phyloP scores from a whole-genome alignment of 1,284 basidiomycete genomes.

The Coniferiporia weirii region DNA sequence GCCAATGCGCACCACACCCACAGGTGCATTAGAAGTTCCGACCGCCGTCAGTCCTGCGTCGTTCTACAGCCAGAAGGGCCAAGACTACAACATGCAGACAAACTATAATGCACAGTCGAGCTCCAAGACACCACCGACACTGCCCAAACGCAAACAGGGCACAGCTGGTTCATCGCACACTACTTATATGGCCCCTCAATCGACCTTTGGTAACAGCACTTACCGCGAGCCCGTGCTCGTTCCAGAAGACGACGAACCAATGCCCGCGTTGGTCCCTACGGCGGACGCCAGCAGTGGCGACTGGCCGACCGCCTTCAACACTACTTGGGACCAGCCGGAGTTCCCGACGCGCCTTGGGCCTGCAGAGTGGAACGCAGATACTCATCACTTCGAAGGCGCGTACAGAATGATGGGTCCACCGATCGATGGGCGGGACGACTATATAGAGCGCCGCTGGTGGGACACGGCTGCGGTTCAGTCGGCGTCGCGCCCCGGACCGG shows the following conservation, averaged over 20 bases:
- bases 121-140: slow-evolving; percentile 14
- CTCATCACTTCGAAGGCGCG: slow-evolving; percentile 4
- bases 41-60: neutral
- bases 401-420: neutral
- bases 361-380: slow-evolving; percentile 13
- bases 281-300: slow-evolving; percentile 10
- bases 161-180: slow-evolving; percentile 29
- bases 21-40: neutral
- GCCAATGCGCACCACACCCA: neutral
- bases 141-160: slow-evolving; percentile 18
- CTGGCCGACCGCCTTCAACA: slow-evolving; percentile 3
- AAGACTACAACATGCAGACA: neutral
- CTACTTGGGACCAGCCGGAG: neutral
- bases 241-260: slow-evolving; percentile 29
- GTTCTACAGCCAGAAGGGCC: slow-evolving; percentile 11
- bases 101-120: neutral
- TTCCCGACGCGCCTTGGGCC: neutral
- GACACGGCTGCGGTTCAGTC: slow-evolving; percentile 40
- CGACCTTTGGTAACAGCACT: slow-evolving; percentile 23
- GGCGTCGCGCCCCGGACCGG: slow-evolving; percentile 54
- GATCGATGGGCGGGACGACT: slow-evolving; percentile 19
- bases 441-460: slow-evolving; percentile 67
- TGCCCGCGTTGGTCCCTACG: slow-evolving; percentile 28
- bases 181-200: slow-evolving; percentile 25
- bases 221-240: slow-evolving; percentile 46